Percentiles rank a stretch among this genome's conserved stretches.
These are phyloP conservation scores for Fusarium heterosporum DNA, from an alignment of 2,329 filamentous ascomycete species.

Conservation along the genomic window DNA sequence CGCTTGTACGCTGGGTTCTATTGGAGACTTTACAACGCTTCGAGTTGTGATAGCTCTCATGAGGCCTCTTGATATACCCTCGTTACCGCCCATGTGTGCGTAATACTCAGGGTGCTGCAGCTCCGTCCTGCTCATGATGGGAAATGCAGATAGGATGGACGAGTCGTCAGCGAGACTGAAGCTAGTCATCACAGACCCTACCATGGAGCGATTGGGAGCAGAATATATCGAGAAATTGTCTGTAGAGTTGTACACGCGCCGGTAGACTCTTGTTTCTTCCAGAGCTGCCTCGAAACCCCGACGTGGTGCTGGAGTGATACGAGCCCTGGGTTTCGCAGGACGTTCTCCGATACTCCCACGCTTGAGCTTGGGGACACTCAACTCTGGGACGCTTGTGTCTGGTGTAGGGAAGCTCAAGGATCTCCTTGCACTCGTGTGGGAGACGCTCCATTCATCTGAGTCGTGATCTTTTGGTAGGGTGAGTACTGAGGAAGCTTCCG, in stretches of 20 bases:
- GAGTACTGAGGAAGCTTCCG: slow-evolving; percentile 3
- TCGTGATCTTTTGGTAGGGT: slow-evolving; percentile 1
- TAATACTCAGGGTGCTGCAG: slow-evolving; percentile 25
- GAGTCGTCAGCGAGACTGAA: slow-evolving; percentile 24
- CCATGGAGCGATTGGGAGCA: background rate
- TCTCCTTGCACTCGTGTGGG: background rate
- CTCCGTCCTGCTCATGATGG: slow-evolving; percentile 21
- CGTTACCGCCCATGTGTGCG: slow-evolving; percentile 5
- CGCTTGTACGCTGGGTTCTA: background rate
- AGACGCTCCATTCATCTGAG: background rate
- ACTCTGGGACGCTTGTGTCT: background rate
- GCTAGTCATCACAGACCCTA: slow-evolving; percentile 16
- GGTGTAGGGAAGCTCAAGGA: slow-evolving; percentile 11
- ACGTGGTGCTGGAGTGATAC: background rate
- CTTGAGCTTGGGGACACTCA: background rate
- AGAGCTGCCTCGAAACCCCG: slow-evolving; percentile 8
- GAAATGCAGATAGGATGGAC: slow-evolving; percentile 21
- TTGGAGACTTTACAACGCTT: slow-evolving; percentile 14
- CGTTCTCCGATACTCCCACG: slow-evolving; percentile 16
- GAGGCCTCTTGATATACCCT: slow-evolving; percentile 10
- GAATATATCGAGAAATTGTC: slow-evolving; percentile 16
- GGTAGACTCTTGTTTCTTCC: slow-evolving; percentile 6
- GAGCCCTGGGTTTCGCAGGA: background rate
- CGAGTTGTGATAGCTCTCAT: slow-evolving; percentile 22
- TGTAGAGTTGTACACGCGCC: slow-evolving; percentile 17